A percentile compares a stretch with the other conserved stretches of the same genome.
Conservation (phyloP, 2,329 filamentous ascomycete genomes). For the Trichoderma koningiopsis region DNA sequence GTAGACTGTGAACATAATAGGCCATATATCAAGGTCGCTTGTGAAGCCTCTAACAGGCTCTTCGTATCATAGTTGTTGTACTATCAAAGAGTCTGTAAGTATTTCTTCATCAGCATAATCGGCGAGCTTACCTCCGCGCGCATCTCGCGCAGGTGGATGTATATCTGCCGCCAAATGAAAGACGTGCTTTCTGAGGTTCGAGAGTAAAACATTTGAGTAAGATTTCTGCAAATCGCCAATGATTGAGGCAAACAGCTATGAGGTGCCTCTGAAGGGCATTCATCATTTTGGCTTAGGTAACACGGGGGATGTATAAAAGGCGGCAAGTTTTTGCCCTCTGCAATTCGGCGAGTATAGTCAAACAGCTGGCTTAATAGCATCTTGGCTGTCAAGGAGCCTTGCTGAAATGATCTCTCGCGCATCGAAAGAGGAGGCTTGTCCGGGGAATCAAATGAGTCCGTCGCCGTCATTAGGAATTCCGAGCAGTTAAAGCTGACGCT, state of each 20-base stretch:
- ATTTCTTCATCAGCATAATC: not conserved
- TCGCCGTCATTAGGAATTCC: not conserved
- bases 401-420: conserved; percentile 1
- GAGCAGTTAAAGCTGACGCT: not conserved
- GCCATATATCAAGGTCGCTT: not conserved
- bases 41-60: not conserved
- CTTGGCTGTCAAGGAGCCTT: conserved; percentile 8
- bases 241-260: not conserved
- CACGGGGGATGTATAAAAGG: conserved; percentile 13
- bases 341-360: conserved; percentile 15
- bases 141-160: not conserved
- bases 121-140: not conserved
- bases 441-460: not conserved
- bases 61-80: not conserved
- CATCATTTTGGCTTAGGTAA: not conserved
- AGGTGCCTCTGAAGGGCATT: not conserved
- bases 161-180: conserved; percentile 20
- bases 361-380: conserved; percentile 11
- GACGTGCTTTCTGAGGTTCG: not conserved
- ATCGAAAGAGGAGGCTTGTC: not conserved
- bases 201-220: conserved; percentile 8
- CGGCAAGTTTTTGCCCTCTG: conserved; percentile 6
- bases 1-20: not conserved
- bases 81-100: not conserved
- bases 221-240: not conserved